These are phyloP conservation scores for Diaporthe caulivora DNA, from an alignment of 2,329 filamentous ascomycete species.

Conservation along the genomic window DNA sequence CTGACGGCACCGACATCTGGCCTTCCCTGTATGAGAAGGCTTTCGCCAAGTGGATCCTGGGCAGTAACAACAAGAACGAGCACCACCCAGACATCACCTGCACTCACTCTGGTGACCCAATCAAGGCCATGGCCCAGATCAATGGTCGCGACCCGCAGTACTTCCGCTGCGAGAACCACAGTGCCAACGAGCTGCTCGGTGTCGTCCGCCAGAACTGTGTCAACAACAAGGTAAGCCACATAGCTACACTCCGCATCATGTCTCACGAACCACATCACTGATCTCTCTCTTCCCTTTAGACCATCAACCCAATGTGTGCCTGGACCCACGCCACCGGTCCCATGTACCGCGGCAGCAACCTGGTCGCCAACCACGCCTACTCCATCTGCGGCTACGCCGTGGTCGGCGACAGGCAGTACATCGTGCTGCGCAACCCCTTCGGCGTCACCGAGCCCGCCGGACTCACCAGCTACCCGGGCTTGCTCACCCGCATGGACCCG, in stretches of 20 bases:
- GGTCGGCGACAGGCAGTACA: constrained; percentile 35
- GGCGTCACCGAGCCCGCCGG: constrained; percentile 57
- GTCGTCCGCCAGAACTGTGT: constrained; percentile 54
- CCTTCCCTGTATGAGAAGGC: constrained; percentile 61
- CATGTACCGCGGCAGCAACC: constrained; percentile 54
- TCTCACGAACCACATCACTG: constrained; percentile 37
- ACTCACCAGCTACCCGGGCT: constrained; percentile 53
- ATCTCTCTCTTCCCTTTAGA: no score
- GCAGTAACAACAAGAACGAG: constrained; percentile 39
- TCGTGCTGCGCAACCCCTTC: constrained; percentile 58
- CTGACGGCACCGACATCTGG: constrained; percentile 57
- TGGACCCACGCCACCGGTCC: constrained; percentile 55
- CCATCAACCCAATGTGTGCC: constrained; percentile 57
- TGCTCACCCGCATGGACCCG: constrained; percentile 52
- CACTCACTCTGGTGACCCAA: constrained; percentile 55
- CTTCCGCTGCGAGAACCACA: constrained; percentile 34
- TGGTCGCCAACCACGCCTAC: constrained; percentile 60
- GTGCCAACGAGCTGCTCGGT: constrained; percentile 49
- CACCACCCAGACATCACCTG: constrained; percentile 57
- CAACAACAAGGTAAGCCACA: constrained; percentile 48
- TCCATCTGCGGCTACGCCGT: constrained; percentile 55
- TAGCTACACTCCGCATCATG: no score
- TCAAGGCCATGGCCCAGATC: constrained; percentile 60
- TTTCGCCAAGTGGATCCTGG: constrained; percentile 58
- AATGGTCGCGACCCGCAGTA: constrained; percentile 41